Conservation (phyloP, 2,329 filamentous ascomycete species). For the Fusarium proliferatum region DNA sequence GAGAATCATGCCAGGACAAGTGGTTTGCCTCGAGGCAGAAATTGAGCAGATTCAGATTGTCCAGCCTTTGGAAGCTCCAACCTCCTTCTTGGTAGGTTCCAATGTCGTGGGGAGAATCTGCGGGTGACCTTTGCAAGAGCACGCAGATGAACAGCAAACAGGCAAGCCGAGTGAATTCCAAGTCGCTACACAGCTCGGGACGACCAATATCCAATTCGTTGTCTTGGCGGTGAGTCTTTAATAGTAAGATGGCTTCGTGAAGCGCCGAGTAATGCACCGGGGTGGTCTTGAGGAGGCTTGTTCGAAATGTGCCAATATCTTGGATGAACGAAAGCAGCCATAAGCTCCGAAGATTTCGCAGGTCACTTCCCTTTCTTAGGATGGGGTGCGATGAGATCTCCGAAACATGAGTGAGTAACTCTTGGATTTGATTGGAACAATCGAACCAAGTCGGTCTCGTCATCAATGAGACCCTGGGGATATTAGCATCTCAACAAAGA, state of each 20-base stretch:
- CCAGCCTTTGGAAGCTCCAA: neutral
- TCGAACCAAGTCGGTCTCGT: conserved; percentile 8
- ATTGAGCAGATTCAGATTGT: neutral
- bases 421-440: conserved; percentile 16
- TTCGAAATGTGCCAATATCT: conserved; percentile 3
- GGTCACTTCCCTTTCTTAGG: neutral
- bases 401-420: neutral
- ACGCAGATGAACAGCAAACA: conserved; percentile 9
- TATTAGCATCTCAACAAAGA: neutral
- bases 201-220: neutral
- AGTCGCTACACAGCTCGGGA: neutral
- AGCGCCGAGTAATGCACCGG: neutral
- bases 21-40: neutral
- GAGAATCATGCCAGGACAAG: neutral
- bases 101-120: fast-evolving
- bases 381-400: neutral
- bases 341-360: neutral
- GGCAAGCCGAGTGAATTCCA: neutral
- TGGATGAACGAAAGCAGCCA: conserved; percentile 7
- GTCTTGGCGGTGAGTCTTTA: neutral
- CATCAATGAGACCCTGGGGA: neutral
- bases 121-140: neutral
- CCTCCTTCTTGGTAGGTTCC: neutral
- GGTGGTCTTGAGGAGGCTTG: neutral
- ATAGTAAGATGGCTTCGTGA: conserved; percentile 1